Evolutionary conservation across 768 basidiomycete genomes (phyloP).

Genomic region (Kwoniella sp.): DNA sequence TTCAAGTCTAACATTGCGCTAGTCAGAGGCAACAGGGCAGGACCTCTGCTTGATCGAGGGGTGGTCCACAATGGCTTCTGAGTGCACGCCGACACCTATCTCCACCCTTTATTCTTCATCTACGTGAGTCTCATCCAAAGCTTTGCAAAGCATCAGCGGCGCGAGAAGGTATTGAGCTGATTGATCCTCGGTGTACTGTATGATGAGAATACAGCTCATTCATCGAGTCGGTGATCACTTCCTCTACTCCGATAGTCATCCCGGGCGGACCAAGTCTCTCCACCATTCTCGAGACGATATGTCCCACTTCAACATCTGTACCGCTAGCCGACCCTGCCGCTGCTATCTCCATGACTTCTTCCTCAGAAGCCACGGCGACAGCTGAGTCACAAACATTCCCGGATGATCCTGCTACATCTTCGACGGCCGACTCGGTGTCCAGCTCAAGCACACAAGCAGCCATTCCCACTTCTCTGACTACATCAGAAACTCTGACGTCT

Average conservation of each 20-base stretch:
- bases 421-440: background rate
- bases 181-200: background rate
- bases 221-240: constrained; percentile 11
- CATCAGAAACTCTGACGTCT: background rate
- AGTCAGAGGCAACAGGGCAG: too few relatives aligned
- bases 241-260: constrained; percentile 8
- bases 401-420: background rate
- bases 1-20: too few relatives aligned
- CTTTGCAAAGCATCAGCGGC: background rate
- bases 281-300: constrained; percentile 8
- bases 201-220: too few relatives aligned
- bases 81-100: constrained; percentile 27
- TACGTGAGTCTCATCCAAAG: constrained; percentile 24
- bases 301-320: background rate
- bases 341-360: background rate
- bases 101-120: constrained; percentile 27
- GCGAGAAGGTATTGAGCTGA: background rate
- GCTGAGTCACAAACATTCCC: background rate
- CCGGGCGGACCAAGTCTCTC: constrained; percentile 6
- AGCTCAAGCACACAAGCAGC: background rate
- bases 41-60: too few relatives aligned
- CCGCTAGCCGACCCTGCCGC: background rate
- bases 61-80: constrained; percentile 21
- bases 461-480: background rate
- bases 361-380: background rate